Conservation (phyloP, 2,329 filamentous ascomycete species). For the Diaporthe caulivora region DNA sequence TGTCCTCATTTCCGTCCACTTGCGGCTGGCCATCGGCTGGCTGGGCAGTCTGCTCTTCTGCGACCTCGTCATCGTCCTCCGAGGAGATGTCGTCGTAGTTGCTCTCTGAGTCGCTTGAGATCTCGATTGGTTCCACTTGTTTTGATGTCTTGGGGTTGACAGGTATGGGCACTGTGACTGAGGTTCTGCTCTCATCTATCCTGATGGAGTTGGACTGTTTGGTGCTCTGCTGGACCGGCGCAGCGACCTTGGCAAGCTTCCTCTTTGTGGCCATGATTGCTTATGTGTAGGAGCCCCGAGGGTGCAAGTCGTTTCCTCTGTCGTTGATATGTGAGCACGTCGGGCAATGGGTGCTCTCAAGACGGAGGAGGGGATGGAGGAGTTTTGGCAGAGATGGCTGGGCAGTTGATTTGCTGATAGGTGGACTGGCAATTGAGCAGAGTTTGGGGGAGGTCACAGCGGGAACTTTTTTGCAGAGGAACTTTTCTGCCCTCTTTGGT, state of each 20-base stretch:
- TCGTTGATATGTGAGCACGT: background rate
- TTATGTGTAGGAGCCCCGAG: background rate
- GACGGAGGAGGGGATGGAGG: background rate
- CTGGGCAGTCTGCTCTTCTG: constrained; percentile 50
- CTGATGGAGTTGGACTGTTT: constrained; percentile 62
- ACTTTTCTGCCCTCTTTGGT: constrained; percentile 41
- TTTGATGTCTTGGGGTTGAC: constrained; percentile 50
- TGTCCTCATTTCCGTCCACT: constrained; percentile 29
- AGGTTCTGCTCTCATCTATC: constrained; percentile 70
- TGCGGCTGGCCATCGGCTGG: constrained; percentile 35
- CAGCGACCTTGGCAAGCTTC: constrained; percentile 70
- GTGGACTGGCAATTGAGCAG: constrained; percentile 12
- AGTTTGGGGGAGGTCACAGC: constrained; percentile 18
- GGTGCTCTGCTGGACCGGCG: constrained; percentile 67
- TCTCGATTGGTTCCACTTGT: constrained; percentile 62
- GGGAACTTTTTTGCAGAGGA: constrained; percentile 37
- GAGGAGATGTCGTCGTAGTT: constrained; percentile 61
- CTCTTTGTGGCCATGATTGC: constrained; percentile 69
- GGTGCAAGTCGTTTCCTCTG: background rate
- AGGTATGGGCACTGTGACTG: constrained; percentile 56
- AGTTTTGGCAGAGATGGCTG: constrained; percentile 3
- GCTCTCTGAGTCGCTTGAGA: constrained; percentile 67
- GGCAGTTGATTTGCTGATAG: constrained; percentile 12
- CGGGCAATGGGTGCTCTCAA: background rate
- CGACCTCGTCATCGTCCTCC: constrained; percentile 36